Evolutionary conservation across 371 early-diverging fungal genomes (phyloP), one percentile per base, ranked within the genome.

Genomic region (Rhizopus stolonifer): DNA sequence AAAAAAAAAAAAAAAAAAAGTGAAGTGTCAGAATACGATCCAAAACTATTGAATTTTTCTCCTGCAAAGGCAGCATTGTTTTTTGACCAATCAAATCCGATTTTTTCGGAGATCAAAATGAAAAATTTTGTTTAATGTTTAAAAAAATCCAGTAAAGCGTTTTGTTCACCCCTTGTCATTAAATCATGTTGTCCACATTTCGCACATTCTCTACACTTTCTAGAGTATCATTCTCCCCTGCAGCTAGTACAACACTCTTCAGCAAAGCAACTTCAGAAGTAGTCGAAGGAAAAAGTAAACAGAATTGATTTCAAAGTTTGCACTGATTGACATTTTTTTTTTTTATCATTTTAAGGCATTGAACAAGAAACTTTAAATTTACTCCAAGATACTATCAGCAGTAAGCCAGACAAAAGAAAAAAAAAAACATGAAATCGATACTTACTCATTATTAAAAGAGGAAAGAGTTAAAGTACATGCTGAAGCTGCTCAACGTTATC

Each of bases 401-500:
- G 71, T 70, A 64, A 60, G 66, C 48, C 13, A 11, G 24, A 42
- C 7, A 31, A 1, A 34, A 24, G 25, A 14, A 1, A 24, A 40
- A 43, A 29, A 44, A 44, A 4, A 14, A 43, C 23, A 38, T 10
- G 15, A 15, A 19, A 14, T 46, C 21, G 39, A 8, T 17, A 4
- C n/a, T 40, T 39, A 36, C n/a, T 15, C 1, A 15, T 39, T 4
- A 15, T 9, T 40, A 75, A 71, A 65, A 54, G 67, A 75, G 9
- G 67, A 75, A 13, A 70, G 55, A 43, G 23, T 34, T 25, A 71
- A 56, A 48, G 36, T 61, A 39, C 24, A 52, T 19, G 21, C 55
- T 24, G 69, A 64, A 31, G 58, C 59, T 34, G 57, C 44, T 58
- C 74, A 69, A 58, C 67, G 69, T 25, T 69, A 67, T 26, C 71